These are phyloP conservation scores for Globisporangium apiculatum DNA, from an alignment of 352 stramenopile genomes.

Conservation along the genomic window DNA sequence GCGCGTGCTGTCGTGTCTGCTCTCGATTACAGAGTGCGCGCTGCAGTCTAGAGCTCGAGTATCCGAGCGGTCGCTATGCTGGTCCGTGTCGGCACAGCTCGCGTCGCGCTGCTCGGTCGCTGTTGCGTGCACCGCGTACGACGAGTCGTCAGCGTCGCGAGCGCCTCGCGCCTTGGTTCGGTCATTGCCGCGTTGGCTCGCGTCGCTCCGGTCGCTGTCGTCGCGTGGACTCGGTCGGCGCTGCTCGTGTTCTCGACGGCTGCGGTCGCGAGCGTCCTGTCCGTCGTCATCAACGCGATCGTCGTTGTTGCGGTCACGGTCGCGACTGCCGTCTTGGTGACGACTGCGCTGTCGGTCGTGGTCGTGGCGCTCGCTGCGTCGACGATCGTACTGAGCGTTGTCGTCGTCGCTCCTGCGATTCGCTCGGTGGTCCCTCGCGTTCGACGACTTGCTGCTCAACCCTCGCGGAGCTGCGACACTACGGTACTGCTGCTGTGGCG, in stretches of 20 bases:
- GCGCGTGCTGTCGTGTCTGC: no score
- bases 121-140: background rate
- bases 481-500: slow-evolving; percentile 12
- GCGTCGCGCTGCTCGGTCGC: no score
- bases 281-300: slow-evolving; percentile 4
- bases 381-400: slow-evolving; percentile 13
- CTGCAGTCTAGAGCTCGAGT: no score
- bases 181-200: background rate
- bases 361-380: slow-evolving; percentile 2
- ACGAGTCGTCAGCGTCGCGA: background rate
- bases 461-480: slow-evolving; percentile 12
- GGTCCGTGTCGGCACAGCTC: no score
- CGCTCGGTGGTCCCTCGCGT: slow-evolving; percentile 13
- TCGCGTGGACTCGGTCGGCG: no score
- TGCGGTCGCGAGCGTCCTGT: no score
- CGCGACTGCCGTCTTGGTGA: slow-evolving; percentile 2
- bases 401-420: slow-evolving; percentile 9
- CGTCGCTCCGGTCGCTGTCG: background rate
- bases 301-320: slow-evolving; percentile 7
- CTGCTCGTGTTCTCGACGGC: no score
- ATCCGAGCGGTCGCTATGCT: no score
- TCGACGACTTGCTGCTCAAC: slow-evolving; percentile 3
- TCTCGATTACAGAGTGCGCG: no score
- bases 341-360: slow-evolving; percentile 4
- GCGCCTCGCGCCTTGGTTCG: slow-evolving; percentile 7